Evolutionary conservation across 805 yeast genomes (phyloP), one percentile per base, ranked within the genome.

Genomic region (Sugiyamaella qingdaonensis): DNA sequence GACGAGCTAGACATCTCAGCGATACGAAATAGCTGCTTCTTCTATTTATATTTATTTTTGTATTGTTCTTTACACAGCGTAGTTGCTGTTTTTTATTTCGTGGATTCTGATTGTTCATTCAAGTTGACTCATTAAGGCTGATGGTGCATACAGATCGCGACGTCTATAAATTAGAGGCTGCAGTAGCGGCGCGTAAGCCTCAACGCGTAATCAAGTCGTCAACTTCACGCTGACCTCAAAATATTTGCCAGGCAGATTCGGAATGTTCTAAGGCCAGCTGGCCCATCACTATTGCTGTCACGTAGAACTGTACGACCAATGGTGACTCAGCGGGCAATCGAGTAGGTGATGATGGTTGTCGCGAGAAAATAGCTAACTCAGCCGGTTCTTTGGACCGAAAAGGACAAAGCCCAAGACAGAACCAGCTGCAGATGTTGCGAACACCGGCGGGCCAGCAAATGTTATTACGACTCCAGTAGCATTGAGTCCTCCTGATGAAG

Each of bases 1-100:
- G 59, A 11, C 53, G 58, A 18, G 57, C 52, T 10, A 31, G 61
- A 5, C 57, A 51, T 27, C 48, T 47, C 11, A 51, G 54, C 27
- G 57, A 54, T 33, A 29, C 37, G 14, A 18, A 37, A n/a, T 29
- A 39, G 43, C 19, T 8, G 21, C 13, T 16, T 2, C 24, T 32
- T 4, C 24, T 39, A 16, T 16, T n/a, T 39, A 39, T 21, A 21
- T 21, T 21, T 13, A 21, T n/a, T 43, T 5, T 21, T 42, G 46
- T 9, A 42, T 24, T 42, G 42, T 36, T 32, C 35, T 10, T 10
- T 32, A 10, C n/a, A n/a, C n/a, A n/a, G n/a, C n/a, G n/a, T n/a
- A n/a, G n/a, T n/a, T n/a, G n/a, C n/a, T n/a, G n/a, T n/a, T n/a
- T n/a, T n/a, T n/a, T n/a, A n/a, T n/a, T n/a, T n/a, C n/a, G n/a